phyloP scores from a whole-genome alignment of 495 filamentous ascomycete genomes.

The Immersiella caudata region DNA sequence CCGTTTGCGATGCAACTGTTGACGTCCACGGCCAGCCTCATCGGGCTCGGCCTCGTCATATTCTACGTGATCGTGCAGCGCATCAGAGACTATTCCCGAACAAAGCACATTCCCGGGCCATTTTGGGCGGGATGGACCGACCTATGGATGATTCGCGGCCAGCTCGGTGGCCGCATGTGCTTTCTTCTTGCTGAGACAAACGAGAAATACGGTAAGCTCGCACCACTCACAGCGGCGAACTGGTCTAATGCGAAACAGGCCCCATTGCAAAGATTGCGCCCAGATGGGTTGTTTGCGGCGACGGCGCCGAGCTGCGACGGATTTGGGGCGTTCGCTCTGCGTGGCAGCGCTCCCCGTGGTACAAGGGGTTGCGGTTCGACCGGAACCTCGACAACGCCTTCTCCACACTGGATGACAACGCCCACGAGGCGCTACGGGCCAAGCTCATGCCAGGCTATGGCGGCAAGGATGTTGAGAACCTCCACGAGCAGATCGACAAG shows the following conservation, averaged over 20 bases:
- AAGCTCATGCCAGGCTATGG: slow-evolving; percentile 35
- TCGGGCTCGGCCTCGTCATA: background rate
- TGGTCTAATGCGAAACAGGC: background rate
- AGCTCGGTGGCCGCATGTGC: slow-evolving; percentile 13
- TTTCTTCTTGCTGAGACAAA: slow-evolving; percentile 23
- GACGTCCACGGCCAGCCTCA: background rate
- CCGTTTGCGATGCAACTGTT: background rate
- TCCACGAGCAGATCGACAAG: slow-evolving; percentile 47
- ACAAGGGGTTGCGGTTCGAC: background rate
- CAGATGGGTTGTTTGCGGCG: slow-evolving; percentile 39
- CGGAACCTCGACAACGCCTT: slow-evolving; percentile 9
- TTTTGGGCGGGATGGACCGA: slow-evolving; percentile 33
- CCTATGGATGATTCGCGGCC: slow-evolving; percentile 18
- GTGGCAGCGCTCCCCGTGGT: slow-evolving; percentile 27
- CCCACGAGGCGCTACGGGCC: background rate
- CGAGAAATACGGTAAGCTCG: slow-evolving; percentile 27
- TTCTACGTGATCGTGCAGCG: slow-evolving; percentile 13
- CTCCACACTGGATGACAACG: slow-evolving; percentile 11
- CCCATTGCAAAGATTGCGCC: slow-evolving; percentile 42
- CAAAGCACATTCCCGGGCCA: slow-evolving; percentile 35
- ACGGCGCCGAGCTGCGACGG: slow-evolving; percentile 21
- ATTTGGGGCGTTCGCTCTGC: slow-evolving; percentile 12
- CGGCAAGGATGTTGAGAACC: slow-evolving; percentile 32
- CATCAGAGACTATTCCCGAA: background rate
- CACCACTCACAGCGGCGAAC: background rate